Evolutionary conservation across 2,329 filamentous ascomycete genomes (phyloP), one percentile per base, ranked within the genome.

Genomic region (Fusarium lyarnte): DNA sequence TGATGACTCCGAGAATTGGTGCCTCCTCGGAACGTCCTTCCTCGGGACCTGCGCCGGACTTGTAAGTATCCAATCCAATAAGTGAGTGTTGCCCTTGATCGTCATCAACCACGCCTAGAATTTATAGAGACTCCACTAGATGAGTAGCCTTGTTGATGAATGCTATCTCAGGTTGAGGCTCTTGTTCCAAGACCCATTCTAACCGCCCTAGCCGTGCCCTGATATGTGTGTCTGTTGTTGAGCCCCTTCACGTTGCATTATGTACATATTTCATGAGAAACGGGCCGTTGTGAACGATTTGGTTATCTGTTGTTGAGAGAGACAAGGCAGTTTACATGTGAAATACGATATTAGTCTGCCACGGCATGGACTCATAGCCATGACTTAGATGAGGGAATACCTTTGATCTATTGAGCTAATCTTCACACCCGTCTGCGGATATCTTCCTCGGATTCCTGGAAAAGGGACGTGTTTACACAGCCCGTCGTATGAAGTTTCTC

Each of bases 381-480:
- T 46, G 52, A n/a, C 23, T 41, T 4, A 31, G 36, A 49, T 25
- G 57, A 46, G 47, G 31, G 49, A 65, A 60, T 59, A 60, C 23
- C 27, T 13, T 36, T 36, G 36, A 38, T 38, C 23, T 23, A 25
- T 49, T n/a, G 58, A 52, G 49, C 46, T 31, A 62, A 69, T 54
- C 25, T 21, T 46, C 46, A 42, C 12, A 33, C n/a, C 36, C 57
- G n/a, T 53, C 53, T 14, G 47, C 38, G 63, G 49, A 41, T 29
- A 41, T 27, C 35, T 27, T 58, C 46, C 52, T 66, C 74, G 65
- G 73, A 63, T 58, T 51, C 21, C 38, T 63, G 35, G 49, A 57
- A 72, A 58, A 71, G 54, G 74, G 63, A 69, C 74, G 74, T 70
- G 65, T 66, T 68, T n/a, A 45, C n/a, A 58, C 53, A 31, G 42